Base-by-base conservation (phyloP, 164 flowering plant genomes). In the Paratinospora sagittata region DNA sequence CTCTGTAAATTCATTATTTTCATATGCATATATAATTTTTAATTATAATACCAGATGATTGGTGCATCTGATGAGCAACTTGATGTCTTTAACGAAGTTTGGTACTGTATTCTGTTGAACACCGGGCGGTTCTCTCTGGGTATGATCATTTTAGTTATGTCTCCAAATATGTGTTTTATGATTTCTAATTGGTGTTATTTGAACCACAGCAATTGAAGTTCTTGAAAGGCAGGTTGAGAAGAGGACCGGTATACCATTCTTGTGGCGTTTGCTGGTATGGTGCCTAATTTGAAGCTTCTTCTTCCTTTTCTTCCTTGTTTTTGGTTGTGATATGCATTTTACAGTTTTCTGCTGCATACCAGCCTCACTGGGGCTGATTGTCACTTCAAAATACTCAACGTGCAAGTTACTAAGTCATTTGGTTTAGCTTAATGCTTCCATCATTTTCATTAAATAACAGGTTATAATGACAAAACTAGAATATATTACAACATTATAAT, bases 41-140 rank as follows among this genome's bases (percentile, higher is more conserved):
- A 17, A 16, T 24, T 34, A 24, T 63, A 27, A 34, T 67, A 70
- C 55, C 72, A 90, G 96, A 79, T 87, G 74, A 83, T 90, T 27
- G 98, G 97, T 30, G 98, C 96, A 77, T 93, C 98, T 12, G 96
- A 85, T 77, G 97, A 93, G 73, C 98, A 91, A 71, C 82, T 89
- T 45, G 97, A 93, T 69, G 96, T 93, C 21, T 93, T 93, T 71
- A 88, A 84, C 61, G 96, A 93, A 81, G 82, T 93, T 73, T 89
- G 89, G 87, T 88, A 75, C 70, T 71, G 34, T 65, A 52, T 89
- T 81, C 69, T 93, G 75, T 76, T 91, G 62, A 78, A 81, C 30
- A 82, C 83, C n/a, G 91, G 95, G 77, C 76, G 75, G 72, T 75
- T 71, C 27, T 27, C 47, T 6, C 77, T 82, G 45, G 95, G 98